Percentiles rank a stretch among this genome's conserved stretches.
Conservation (phyloP, 352 stramenopile genomes). For the Chrysophaeum taylorii region DNA sequence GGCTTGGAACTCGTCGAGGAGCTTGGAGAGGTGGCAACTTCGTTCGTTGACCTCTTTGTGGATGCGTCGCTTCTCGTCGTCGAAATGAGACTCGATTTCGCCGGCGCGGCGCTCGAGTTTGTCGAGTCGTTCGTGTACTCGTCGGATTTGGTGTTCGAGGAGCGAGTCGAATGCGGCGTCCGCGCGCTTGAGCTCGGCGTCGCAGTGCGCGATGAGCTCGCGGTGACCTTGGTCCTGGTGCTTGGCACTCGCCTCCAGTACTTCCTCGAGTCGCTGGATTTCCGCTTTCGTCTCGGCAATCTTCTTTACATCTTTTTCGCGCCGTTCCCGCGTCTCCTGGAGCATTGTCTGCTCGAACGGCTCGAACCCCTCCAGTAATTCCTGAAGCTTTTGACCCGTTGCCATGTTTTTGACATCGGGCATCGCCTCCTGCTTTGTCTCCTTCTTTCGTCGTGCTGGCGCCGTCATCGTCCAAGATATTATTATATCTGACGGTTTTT, state of each 20-base stretch:
- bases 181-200: neutral
- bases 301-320: neutral
- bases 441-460: too few species aligned
- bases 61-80: neutral
- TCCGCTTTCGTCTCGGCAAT: constrained; percentile 1
- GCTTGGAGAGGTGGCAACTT: neutral
- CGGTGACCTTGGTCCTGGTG: neutral
- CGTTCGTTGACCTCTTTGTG: neutral
- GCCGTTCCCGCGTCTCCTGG: neutral
- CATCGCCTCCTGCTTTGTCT: too few species aligned
- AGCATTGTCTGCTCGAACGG: constrained; percentile 1
- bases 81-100: neutral
- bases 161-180: neutral
- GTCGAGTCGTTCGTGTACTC: neutral
- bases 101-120: neutral
- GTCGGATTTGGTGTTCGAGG: neutral
- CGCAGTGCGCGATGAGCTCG: neutral
- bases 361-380: constrained; percentile 1
- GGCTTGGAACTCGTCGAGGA: constrained; percentile 1
- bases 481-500: too few species aligned
- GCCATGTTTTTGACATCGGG: neutral
- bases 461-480: too few species aligned
- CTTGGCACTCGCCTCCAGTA: neutral
- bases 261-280: neutral
- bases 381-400: neutral